Evolutionary conservation across 2,329 filamentous ascomycete genomes (phyloP), one percentile per base, ranked within the genome.

Genomic region (Phialophora chinensis): DNA sequence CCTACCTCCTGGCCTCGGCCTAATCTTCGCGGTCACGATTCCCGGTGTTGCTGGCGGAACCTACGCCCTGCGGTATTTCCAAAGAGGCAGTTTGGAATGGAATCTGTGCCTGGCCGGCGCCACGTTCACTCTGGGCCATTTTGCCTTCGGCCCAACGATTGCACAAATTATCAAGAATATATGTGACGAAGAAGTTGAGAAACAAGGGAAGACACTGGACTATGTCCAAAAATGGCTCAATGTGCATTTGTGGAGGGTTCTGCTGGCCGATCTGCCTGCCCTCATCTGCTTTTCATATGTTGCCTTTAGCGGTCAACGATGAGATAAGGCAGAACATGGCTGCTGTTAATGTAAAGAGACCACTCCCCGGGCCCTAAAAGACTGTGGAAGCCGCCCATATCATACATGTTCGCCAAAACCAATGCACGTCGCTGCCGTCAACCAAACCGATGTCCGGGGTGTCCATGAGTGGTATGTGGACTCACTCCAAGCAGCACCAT

Each of bases 121-220:
- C 5, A 44, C 54, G 8, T 65, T 67, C 29, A 49, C 57, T 17
- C 20, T 58, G 7, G 67, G 61, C n/a, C 67, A 69, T 53, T 69
- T 67, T 25, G 58, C 62, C 33, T 64, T 61, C 33, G 67, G 20
- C 6, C 58, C 59, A 4, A 25, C 56, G 17, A 65, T 68, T 27
- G 33, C 44, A 31, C 54, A 55, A 44, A 33, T 29, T 17, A 66
- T 68, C 66, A 47, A 66, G 12, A 42, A 50, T 12, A 29, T 62
- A 14, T 59, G 44, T n/a, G 66, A 66, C 27, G 63, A 68, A 63
- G 66, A 70, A 57, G 63, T 66, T 29, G 68, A 70, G 52, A 65
- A 62, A 31, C 65, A 60, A 12, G 52, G 56, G 12, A 31, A 60
- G 11, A 68, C 50, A 25, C 66, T 70, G 50, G 58, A 50, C 10